Evolutionary conservation across 495 filamentous ascomycete species (phyloP), one percentile per base, ranked within the genome.

Genomic region (Penicillium bialowiezense): DNA sequence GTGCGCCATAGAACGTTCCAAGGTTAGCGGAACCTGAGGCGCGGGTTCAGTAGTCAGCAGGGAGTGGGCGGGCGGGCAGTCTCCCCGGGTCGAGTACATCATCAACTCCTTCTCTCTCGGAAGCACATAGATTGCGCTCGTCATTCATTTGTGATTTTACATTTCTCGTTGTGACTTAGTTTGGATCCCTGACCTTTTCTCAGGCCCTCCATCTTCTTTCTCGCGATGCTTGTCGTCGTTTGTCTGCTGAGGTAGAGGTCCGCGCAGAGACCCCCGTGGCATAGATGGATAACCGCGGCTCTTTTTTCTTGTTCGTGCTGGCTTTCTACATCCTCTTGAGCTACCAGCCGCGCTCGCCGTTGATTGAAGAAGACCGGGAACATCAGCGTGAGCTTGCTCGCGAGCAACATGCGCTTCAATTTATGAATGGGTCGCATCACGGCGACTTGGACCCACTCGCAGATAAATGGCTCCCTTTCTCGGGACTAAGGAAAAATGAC

Each of bases 361-460:
- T 73, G 43, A 62, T 73, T 43, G 67, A 72, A 50, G 74, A 78
- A 54, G 67, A 72, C 49, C 67, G 67, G 9, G 70, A 76, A 50
- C 65, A 70, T 39, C 69, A 74, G 47, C 58, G 61, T 7, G 70
- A 70, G 53, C 61, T 80, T 41, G 59, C 59, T 3, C 63, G 71
- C 41, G 74, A 90, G 61, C 73, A 75, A 48, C 66, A 79, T 50
- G 80, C 81, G 36, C 77, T 90, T 41, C 69, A 71, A 28, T 63
- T 89, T 24, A 71, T 96, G 19, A 89, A 89, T 58, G 78, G 72
- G 51, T 86, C 89, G 15, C 69, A 70, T 51, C 93, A 90, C 78
- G 82, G 83, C 46, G 87, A 88, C 64, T 88, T 93, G 50, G 65
- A 84, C 46, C 78, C 84, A 4, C 50, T 43, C 50, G 64, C 80